These are phyloP conservation scores for Botrytis medusae DNA, from an alignment of 2,329 filamentous ascomycete species.

Conservation along the genomic window DNA sequence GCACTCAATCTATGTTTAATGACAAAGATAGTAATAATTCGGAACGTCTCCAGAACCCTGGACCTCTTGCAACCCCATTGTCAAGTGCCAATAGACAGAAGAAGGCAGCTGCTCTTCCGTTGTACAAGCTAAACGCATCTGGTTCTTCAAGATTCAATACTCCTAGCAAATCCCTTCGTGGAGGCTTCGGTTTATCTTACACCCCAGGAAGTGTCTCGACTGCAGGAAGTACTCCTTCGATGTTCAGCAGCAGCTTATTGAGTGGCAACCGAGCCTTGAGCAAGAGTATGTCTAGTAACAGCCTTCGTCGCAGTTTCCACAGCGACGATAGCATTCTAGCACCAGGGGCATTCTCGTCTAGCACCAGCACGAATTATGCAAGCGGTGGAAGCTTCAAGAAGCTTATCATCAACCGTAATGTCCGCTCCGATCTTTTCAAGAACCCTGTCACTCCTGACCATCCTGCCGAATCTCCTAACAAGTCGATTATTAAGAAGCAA, in stretches of 20 bases:
- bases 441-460: slow-evolving; percentile 48
- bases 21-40: slow-evolving; percentile 58
- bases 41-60: slow-evolving; percentile 61
- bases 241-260: slow-evolving; percentile 64
- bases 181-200: slow-evolving; percentile 89
- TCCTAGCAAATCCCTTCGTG: slow-evolving; percentile 68
- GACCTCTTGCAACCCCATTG: slow-evolving; percentile 88
- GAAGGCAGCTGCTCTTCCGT: slow-evolving; percentile 76
- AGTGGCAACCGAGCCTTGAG: slow-evolving; percentile 65
- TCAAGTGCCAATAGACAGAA: slow-evolving; percentile 70
- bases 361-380: slow-evolving; percentile 62
- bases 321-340: slow-evolving; percentile 83
- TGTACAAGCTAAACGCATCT: slow-evolving; percentile 82
- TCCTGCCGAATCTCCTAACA: slow-evolving; percentile 48
- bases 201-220: slow-evolving; percentile 74
- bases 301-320: slow-evolving; percentile 76
- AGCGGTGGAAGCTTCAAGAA: slow-evolving; percentile 77
- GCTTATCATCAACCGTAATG: slow-evolving; percentile 84
- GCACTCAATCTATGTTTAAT: slow-evolving; percentile 81
- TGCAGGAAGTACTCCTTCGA: slow-evolving; percentile 65
- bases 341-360: slow-evolving; percentile 79
- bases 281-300: slow-evolving; percentile 89
- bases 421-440: slow-evolving; percentile 71
- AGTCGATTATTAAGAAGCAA: slow-evolving; percentile 66
- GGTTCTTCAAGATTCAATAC: slow-evolving; percentile 73